Base-by-base conservation (phyloP, 441 rosid genomes). In the Hura crepitans region DNA sequence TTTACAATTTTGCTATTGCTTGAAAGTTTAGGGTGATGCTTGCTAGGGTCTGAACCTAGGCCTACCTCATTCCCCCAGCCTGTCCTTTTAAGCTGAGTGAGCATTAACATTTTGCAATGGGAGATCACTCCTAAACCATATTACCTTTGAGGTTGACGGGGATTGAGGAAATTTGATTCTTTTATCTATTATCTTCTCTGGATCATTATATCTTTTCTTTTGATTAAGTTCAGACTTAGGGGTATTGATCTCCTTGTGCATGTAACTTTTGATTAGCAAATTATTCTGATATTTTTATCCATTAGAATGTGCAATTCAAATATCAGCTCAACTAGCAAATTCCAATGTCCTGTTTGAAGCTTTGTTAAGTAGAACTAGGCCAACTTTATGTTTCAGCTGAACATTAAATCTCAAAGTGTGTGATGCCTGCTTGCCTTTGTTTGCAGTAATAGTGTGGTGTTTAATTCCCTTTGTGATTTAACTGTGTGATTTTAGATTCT, bases 21-120 rank as follows among this genome's bases (percentile, higher is more conserved):
- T 42, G 54, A 9, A 56, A 55, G n/a, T 22, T 46, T 47, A 47
- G 55, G 12, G 55, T 46, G 7, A 55, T 20, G 31, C 42, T 53
- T 70, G 53, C 42, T 70, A 23, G 35, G 46, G 39, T 61, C 53
- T 35, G 68, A 51, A 39, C 14, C 4, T 55, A 27, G 62, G 20
- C 62, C 62, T 60, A 39, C 5, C n/a, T 71, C 35, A 37, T 62
- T 28, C 12, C 22, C n/a, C 1, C 14, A 15, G 28, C 37, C 42
- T 28, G 12, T 22, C 9, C 56, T 33, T 23, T 46, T 45, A 10
- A 15, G 45, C 65, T 53, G 7, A 4, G 28, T 27, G 56, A 43
- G 14, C n/a, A 22, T 11, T 43, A 17, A n/a, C 20, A 11, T 12
- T 13, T 25, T 27, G 39, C 28, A 2, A 7, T 22, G 33, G 28